phyloP scores from a whole-genome alignment of 2,329 filamentous ascomycete species.

The Spiromastix sp. region DNA sequence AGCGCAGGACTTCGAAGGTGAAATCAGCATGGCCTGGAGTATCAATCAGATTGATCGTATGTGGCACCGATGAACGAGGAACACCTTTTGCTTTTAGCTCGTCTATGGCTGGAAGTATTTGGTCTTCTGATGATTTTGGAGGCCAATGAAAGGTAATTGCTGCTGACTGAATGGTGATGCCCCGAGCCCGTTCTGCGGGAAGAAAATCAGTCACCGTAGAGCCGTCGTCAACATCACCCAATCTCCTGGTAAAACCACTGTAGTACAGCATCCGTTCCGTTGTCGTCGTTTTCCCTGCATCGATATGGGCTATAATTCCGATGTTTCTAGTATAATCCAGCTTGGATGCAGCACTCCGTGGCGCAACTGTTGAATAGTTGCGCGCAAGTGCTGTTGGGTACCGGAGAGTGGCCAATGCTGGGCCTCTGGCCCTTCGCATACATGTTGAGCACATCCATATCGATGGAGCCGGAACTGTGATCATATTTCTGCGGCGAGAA shows the following conservation, averaged over 20 bases:
- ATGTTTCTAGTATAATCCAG: slow-evolving; percentile 75
- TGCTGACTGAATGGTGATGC: slow-evolving; percentile 95
- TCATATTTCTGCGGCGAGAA: slow-evolving; percentile 1
- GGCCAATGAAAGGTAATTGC: slow-evolving; percentile 96
- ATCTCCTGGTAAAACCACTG: slow-evolving; percentile 74
- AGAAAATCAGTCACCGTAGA: slow-evolving; percentile 97
- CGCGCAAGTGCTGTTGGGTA: slow-evolving; percentile 5
- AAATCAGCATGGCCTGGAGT: slow-evolving; percentile 97
- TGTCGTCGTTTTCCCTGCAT: slow-evolving; percentile 96
- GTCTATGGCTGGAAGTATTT: slow-evolving; percentile 10
- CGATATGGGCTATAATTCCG: slow-evolving; percentile 96
- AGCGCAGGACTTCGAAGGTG: slow-evolving; percentile 89
- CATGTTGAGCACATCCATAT: slow-evolving; percentile 11
- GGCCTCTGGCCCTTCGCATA: not conserved
- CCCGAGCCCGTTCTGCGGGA: slow-evolving; percentile 79
- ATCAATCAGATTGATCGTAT: slow-evolving; percentile 86
- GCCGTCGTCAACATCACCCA: slow-evolving; percentile 92
- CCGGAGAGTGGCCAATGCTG: not conserved
- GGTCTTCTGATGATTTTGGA: slow-evolving; percentile 28
- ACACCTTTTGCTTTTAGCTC: slow-evolving; percentile 24
- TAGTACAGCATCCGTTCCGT: slow-evolving; percentile 99
- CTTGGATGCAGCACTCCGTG: slow-evolving; percentile 14
- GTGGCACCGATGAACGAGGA: slow-evolving; percentile 44
- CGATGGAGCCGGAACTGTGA: slow-evolving; percentile 4
- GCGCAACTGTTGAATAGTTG: slow-evolving; percentile 20